Evolutionary conservation across 495 filamentous ascomycete species (phyloP).

Genomic region (Emericellopsis terricola): DNA sequence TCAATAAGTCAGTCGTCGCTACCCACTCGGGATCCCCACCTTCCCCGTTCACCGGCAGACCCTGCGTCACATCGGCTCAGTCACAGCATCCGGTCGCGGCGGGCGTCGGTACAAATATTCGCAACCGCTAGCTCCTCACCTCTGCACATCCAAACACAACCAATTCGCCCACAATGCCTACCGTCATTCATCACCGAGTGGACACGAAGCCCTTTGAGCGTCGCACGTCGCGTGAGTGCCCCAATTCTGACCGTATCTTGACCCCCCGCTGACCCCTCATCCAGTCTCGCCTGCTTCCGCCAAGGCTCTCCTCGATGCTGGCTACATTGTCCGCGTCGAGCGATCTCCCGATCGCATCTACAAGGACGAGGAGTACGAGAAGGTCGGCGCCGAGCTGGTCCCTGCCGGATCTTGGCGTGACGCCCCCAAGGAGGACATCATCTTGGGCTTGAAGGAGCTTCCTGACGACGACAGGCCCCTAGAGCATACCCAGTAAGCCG

Average conservation of each 20-base stretch:
- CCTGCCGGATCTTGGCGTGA: conserved; percentile 62
- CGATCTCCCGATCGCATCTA: conserved; percentile 60
- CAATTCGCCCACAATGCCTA: conserved; percentile 8
- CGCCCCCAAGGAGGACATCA: conserved; percentile 62
- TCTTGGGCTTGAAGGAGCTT: conserved; percentile 87
- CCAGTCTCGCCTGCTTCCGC: conserved; percentile 10
- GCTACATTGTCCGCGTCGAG: conserved; percentile 74
- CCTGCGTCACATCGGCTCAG: no score
- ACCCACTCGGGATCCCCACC: no score
- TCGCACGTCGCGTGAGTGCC: conserved; percentile 33
- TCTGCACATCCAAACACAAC: no score
- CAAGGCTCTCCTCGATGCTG: conserved; percentile 64
- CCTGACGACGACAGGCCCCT: conserved; percentile 79
- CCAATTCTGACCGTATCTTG: no score
- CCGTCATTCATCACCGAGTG: conserved; percentile 24
- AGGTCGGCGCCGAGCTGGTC: conserved; percentile 57
- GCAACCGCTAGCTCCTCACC: no score
- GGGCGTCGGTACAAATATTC: no score
- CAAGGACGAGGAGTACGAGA: conserved; percentile 47
- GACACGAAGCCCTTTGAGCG: conserved; percentile 40
- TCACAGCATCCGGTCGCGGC: no score
- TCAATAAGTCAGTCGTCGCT: no score
- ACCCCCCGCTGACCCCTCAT: conserved; percentile 16
- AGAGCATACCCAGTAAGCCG: conserved; percentile 48
- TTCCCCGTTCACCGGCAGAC: no score